Evolutionary conservation across 192 early-diverging fungal species (phyloP), one percentile per base, ranked within the genome.

Genomic region (Coemansia javaensis): DNA sequence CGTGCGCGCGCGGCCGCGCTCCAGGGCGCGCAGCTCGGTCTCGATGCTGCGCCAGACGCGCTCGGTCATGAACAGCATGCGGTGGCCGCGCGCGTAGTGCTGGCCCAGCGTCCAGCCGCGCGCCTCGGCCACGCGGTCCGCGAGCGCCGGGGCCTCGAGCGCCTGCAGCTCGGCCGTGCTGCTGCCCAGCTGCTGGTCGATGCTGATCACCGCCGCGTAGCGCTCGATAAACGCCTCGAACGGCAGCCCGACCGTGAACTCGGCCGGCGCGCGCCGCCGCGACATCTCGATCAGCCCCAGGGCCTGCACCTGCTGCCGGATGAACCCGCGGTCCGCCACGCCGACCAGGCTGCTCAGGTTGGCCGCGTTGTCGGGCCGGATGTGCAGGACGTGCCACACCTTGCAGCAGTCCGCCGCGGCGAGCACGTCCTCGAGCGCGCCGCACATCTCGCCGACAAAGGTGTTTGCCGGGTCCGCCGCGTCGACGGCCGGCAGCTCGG

Each of bases 301-400:
- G 11, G 79, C 75, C 7, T 79, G 63, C 6, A 95, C 60, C 62
- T 94, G 91, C 9, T 78, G 54, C 28, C 68, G 77, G 33, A 97
- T 75, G 30, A 76, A 76, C 44, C 74, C 77, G 8, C 47, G 41
- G 56, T 92, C 89, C 44, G 82, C 77, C 4, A 40, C 31, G 42
- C 77, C 72, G 5, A 60, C 44, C 15, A 78, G 76, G 8, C 54
- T 23, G 22, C 20, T 44, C 4, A 27, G 11, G 18, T 17, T 35
- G 21, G 34, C 40, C 0, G 60, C 68, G 52, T 82, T 80, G 45
- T 88, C 84, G 6, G 90, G 82, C 22, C 82, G 64, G 15, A 94
- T 67, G 72, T 94, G 94, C 46, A 88, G 72, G 7, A 96, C 77
- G 27, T 86, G 77, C 89, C 92, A 98, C 6, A 83, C 63, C 31